Conservation (phyloP, 768 basidiomycete genomes). For the Amanita fuliginea region DNA sequence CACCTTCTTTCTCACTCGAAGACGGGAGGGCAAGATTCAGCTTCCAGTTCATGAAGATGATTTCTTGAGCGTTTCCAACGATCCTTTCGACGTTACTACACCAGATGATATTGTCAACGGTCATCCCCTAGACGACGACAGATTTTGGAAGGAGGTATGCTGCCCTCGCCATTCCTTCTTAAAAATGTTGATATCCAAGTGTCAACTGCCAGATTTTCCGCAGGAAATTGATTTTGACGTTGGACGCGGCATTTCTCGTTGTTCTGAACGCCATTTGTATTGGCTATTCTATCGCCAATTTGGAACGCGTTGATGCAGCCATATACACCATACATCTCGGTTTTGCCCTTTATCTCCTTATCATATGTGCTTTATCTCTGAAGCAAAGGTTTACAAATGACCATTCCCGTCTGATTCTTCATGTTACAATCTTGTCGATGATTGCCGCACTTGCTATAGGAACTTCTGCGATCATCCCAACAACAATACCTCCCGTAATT, state of each 20-base stretch:
- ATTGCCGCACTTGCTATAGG: constrained; percentile 34
- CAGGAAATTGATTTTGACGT: constrained; percentile 41
- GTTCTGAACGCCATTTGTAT: constrained; percentile 41
- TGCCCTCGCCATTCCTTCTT: not conserved
- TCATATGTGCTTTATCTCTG: constrained; percentile 41
- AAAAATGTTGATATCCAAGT: not conserved
- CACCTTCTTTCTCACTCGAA: constrained; percentile 27
- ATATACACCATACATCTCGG: constrained; percentile 32
- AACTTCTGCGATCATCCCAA: constrained; percentile 47
- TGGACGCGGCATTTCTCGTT: constrained; percentile 30
- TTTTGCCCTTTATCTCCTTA: constrained; percentile 51
- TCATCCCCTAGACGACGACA: constrained; percentile 46
- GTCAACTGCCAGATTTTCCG: constrained; percentile 36
- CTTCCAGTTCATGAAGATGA: constrained; percentile 34
- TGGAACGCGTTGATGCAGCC: constrained; percentile 20
- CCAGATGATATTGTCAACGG: constrained; percentile 63
- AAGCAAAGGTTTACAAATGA: constrained; percentile 26
- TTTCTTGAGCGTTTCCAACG: constrained; percentile 47
- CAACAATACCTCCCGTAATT: constrained; percentile 22
- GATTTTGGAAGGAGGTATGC: constrained; percentile 49
- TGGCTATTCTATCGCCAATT: constrained; percentile 37
- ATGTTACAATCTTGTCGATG: constrained; percentile 47
- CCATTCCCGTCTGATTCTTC: constrained; percentile 43
- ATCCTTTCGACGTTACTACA: constrained; percentile 65
- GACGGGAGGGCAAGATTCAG: constrained; percentile 39